A percentile compares a stretch with the other conserved stretches of the same genome.
Conservation (phyloP, 176 grass and related monocot species). For the Ensete ventricosum region DNA sequence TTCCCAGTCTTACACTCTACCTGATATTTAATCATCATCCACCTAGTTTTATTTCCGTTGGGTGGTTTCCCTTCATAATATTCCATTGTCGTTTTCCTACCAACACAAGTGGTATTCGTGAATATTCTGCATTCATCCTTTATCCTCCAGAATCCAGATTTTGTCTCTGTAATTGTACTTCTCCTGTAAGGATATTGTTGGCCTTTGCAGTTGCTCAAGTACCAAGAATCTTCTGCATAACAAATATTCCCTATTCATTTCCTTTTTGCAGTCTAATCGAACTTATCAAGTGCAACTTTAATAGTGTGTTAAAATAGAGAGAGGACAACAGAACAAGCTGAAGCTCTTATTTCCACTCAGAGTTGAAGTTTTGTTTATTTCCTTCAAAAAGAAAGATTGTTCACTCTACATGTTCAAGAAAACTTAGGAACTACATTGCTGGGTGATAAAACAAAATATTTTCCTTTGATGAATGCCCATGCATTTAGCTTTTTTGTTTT, state of each 20-base stretch:
- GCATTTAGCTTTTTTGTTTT: too few species aligned
- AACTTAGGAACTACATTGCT: not conserved
- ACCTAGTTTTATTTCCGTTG: constrained; percentile 28
- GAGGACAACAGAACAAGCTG: not conserved
- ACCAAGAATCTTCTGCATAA: constrained; percentile 33
- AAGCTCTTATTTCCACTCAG: not conserved
- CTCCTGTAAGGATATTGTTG: constrained; percentile 2
- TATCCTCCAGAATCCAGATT: constrained; percentile 33
- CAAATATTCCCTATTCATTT: not conserved
- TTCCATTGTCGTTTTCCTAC: constrained; percentile 32
- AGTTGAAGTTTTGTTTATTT: too few species aligned
- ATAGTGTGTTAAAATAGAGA: not conserved
- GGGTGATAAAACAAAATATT: too few species aligned
- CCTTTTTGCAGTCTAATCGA: not conserved
- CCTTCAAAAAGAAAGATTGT: not conserved
- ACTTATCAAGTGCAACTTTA: not conserved
- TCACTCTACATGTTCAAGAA: not conserved
- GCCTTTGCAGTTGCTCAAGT: constrained; percentile 25
- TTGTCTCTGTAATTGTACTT: constrained; percentile 19
- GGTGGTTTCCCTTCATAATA: constrained; percentile 39
- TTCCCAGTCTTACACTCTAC: constrained; percentile 16
- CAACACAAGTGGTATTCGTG: constrained; percentile 20
- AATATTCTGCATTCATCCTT: constrained; percentile 23
- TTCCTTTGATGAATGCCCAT: too few species aligned
- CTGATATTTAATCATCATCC: constrained; percentile 44